Percentiles rank a stretch among this genome's conserved stretches.
Conservation (phyloP, 169 alveolate genomes). For the Plasmodium cynomolgi region DNA sequence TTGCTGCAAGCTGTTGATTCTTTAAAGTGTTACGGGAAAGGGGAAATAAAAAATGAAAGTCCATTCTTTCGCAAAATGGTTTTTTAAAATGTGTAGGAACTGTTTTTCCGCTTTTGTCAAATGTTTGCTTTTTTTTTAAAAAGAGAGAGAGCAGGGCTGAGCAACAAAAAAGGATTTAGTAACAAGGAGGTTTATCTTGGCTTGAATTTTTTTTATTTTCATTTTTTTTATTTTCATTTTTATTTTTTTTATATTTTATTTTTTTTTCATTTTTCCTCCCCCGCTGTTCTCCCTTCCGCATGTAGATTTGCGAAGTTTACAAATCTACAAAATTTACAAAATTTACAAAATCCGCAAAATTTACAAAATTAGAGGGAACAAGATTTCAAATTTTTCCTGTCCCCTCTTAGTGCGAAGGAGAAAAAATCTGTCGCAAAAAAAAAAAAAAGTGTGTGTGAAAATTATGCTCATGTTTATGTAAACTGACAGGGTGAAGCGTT, state of each 20-base stretch:
- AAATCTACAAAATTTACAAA: not conserved
- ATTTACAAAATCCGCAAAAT: not conserved
- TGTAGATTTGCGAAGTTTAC: not conserved
- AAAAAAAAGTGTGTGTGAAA: slow-evolving; percentile 7
- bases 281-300: not conserved
- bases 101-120: not conserved
- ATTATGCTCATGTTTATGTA: slow-evolving; percentile 19
- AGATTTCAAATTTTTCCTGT: not conserved
- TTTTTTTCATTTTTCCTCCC: not conserved
- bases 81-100: not conserved
- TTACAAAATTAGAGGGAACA: not conserved
- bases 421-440: not conserved
- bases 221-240: too few relatives aligned
- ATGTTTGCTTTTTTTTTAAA: not conserved
- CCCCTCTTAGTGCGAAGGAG: not conserved
- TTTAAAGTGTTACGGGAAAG: not conserved
- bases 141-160: not conserved
- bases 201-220: not conserved
- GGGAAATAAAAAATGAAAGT: not conserved
- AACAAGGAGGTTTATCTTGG: not conserved
- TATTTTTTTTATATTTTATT: not conserved
- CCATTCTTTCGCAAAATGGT: not conserved
- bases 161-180: not conserved
- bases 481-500: not conserved
- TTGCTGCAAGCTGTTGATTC: not conserved